Base-by-base conservation (phyloP, 2,329 filamentous ascomycete genomes). In the Trichoderma semiorbis region DNA sequence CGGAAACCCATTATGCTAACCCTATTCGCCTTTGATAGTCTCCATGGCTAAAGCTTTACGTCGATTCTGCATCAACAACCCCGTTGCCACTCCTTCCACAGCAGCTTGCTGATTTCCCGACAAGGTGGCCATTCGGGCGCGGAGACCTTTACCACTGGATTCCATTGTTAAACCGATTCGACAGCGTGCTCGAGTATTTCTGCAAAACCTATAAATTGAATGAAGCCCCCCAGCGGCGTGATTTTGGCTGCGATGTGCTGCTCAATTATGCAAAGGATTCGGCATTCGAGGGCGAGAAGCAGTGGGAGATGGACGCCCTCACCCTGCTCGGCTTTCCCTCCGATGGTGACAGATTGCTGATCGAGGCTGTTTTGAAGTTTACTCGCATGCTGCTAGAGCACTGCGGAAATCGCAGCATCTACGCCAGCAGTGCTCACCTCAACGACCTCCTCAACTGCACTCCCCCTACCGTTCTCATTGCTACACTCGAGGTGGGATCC, bases 141-240 rank as follows among this genome's bases (percentile, higher is more conserved):
- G 97, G 96, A 73, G 96, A 99, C 80, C 85, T 98, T 34, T 98
- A 98, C 80, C 95, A 99, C 85, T 99, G 97, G 97, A 98, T 99
- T 75, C 91, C 93, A 32, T 88, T 97, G 28, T 84, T 99, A 73
- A 97, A 99, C 81, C 91, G 94, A 72, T 98, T 99, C 81, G 96
- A 99, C 82, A 89, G 89, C 78, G 90, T 98, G 74, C 85, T 99
- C 53, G 93, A 97, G 77, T 85, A 89, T 50, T 94, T 97, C 80
- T 94, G 91, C 81, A 86, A 89, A 71, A 91, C 90, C 75, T 99
- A 99, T 83, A 90, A 90, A 73, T 85, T 99, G 70, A 89, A 90
- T 73, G 88, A 92, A 72, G 94, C 93, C 0, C 94, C 94, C 2
- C 97, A 99, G 82, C 89, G 86, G 61, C 88, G 90, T 75, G 89